phyloP scores from a whole-genome alignment of 1,139 yeast species.

The Zygoascus hellenicus region DNA sequence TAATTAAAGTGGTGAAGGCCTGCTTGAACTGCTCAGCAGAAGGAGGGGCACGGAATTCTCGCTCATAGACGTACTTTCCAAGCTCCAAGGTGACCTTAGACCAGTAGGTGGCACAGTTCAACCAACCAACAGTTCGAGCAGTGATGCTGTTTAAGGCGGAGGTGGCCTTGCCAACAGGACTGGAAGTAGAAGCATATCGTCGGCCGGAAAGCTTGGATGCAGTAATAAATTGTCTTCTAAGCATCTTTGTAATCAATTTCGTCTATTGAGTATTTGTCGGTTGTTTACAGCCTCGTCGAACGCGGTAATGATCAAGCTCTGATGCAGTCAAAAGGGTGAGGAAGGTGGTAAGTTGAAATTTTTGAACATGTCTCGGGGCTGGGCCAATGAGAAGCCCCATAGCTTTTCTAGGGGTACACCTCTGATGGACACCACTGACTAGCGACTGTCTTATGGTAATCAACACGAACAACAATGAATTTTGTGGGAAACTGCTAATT shows the following conservation, averaged over 20 bases:
- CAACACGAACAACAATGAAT: too few relatives aligned
- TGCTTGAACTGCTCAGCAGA: conserved; percentile 68
- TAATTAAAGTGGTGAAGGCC: conserved; percentile 56
- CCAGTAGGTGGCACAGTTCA: conserved; percentile 55
- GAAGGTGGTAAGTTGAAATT: background rate
- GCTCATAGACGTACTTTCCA: conserved; percentile 82
- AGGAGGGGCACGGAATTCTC: conserved; percentile 95
- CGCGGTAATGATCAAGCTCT: background rate
- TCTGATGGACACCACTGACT: too few relatives aligned
- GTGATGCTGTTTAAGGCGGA: conserved; percentile 45
- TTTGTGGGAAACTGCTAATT: too few relatives aligned
- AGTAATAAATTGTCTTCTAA: conserved; percentile 19
- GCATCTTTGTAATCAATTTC: conserved; percentile 13
- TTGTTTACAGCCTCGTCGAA: background rate
- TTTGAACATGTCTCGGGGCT: background rate
- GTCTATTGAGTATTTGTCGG: background rate
- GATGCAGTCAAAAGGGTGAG: background rate
- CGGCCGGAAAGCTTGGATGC: conserved; percentile 17
- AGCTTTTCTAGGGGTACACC: too few relatives aligned
- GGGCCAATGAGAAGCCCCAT: too few relatives aligned
- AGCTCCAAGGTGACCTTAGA: conserved; percentile 83
- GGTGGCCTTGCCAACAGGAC: conserved; percentile 32
- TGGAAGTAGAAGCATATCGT: conserved; percentile 34
- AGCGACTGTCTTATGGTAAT: too few relatives aligned
- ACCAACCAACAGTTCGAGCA: conserved; percentile 42